Evolutionary conservation across 441 rosid genomes (phyloP), one percentile per base, ranked within the genome.

Genomic region (Lepidium campestre): DNA sequence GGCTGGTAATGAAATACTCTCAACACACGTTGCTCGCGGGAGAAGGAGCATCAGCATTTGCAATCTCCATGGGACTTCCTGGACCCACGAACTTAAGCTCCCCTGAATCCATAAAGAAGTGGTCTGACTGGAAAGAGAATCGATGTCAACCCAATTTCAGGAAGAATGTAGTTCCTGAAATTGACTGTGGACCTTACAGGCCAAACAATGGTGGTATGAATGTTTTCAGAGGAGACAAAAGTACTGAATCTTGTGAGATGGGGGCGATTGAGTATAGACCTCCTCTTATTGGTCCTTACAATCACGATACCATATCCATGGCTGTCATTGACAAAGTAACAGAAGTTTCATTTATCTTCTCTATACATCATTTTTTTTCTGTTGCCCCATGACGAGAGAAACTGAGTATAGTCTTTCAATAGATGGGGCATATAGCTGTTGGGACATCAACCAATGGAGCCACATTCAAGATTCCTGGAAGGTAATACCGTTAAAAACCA

Each of bases 371-470:
- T 29, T 7, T 29, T 29, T 29, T 31, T 65, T 37, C n/a, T 45
- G 20, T 45, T 71, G 36, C 8, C 5, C 8, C 5, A 58, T 35
- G 19, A 41, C 0, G 31, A 9, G 18, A 18, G 35, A 61, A 54
- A 20, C 46, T 67, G 73, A 61, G 40, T 59, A 32, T 34, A 10
- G 60, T 72, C 49, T 69, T 49, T 50, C 35, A 76, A 55, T 74
- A 90, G 98, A 78, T 75, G 83, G 97, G 97, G 45, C 86, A 79
- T 79, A 76, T 88, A 42, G 98, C 98, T 65, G 97, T 90, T 39
- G 98, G 98, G 41, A 88, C 96, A 65, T 93, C 98, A 41, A 93
- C 98, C 41, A 93, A 93, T 79, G 98, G 98, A 62, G 97, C 98
- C 49, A 88, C 94, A 20, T 88, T 77, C 70, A 93, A 93, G 84